These are phyloP conservation scores for Fusarium mangiferae DNA, from an alignment of 2,329 filamentous ascomycete species.

Conservation along the genomic window DNA sequence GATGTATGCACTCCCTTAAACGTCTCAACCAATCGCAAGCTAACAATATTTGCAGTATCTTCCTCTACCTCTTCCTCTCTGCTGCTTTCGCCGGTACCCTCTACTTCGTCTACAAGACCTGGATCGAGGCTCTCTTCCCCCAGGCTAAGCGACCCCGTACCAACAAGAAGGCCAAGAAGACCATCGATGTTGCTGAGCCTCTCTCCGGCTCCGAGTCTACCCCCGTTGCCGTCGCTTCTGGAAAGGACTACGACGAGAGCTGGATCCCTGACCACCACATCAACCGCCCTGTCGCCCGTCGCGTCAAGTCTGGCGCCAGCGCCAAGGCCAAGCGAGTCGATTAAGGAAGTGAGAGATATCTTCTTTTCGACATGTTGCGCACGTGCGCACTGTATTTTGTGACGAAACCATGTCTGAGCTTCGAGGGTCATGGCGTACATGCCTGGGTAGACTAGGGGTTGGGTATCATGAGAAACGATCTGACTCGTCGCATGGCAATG, in stretches of 20 bases:
- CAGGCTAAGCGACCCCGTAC: conserved; percentile 79
- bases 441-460: conserved; percentile 26
- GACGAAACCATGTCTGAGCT: conserved; percentile 15
- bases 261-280: conserved; percentile 94
- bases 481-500: conserved; percentile 14
- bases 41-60: conserved; percentile 73
- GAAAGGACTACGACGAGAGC: conserved; percentile 85
- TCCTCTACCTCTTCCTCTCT: conserved; percentile 93
- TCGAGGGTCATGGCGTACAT: conserved; percentile 8
- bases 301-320: conserved; percentile 68
- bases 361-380: neutral
- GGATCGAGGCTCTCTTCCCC: conserved; percentile 95
- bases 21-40: neutral
- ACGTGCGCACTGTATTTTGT: conserved; percentile 6
- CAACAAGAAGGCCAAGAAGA: conserved; percentile 73
- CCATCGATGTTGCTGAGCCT: conserved; percentile 66
- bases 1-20: conserved; percentile 72
- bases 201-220: conserved; percentile 78
- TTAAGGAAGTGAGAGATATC: conserved; percentile 35
- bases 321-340: conserved; percentile 55
- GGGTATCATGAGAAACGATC: conserved; percentile 16
- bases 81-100: conserved; percentile 80
- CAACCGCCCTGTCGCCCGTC: conserved; percentile 80
- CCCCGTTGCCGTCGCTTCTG: conserved; percentile 72
- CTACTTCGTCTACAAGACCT: conserved; percentile 98